These are phyloP conservation scores for Naganishia onofrii DNA, from an alignment of 768 basidiomycete species.

Conservation along the genomic window DNA sequence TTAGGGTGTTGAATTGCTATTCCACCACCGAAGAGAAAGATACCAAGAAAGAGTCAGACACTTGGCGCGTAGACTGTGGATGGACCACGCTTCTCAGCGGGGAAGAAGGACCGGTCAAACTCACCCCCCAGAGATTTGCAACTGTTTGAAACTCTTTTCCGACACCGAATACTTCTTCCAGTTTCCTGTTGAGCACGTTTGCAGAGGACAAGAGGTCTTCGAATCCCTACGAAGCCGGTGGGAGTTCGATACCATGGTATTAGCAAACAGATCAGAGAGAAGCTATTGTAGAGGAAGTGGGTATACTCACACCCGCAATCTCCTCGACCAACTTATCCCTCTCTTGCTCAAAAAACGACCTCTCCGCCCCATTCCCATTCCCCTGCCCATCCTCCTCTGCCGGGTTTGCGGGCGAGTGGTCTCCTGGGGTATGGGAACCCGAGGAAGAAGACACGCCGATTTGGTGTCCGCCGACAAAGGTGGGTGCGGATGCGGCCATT, in stretches of 20 bases:
- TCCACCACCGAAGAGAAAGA: not conserved
- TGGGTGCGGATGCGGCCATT: slow-evolving; percentile 30
- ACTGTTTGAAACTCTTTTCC: slow-evolving; percentile 88
- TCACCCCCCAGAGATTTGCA: slow-evolving; percentile 72
- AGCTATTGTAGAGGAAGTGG: not conserved
- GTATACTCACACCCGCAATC: slow-evolving; percentile 42
- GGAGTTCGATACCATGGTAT: too few species aligned
- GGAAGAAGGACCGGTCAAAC: too few species aligned
- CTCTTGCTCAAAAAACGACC: slow-evolving; percentile 46
- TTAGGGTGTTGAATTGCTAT: slow-evolving; percentile 47
- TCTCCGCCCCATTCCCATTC: slow-evolving; percentile 5
- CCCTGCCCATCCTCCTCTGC: not conserved
- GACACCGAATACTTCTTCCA: slow-evolving; percentile 89
- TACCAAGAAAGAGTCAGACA: not conserved
- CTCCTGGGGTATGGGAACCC: not conserved
- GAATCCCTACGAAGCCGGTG: slow-evolving; percentile 77
- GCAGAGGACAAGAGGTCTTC: slow-evolving; percentile 80
- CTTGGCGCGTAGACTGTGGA: too few species aligned
- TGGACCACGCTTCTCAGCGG: too few species aligned
- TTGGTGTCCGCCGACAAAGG: slow-evolving; percentile 21
- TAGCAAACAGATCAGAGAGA: not conserved
- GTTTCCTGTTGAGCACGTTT: slow-evolving; percentile 81
- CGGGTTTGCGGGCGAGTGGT: slow-evolving; percentile 4
- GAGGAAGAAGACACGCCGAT: slow-evolving; percentile 5
- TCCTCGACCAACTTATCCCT: slow-evolving; percentile 45